Evolutionary conservation across 257 asterid genomes (phyloP).

Genomic region (Penstemon barbatus): DNA sequence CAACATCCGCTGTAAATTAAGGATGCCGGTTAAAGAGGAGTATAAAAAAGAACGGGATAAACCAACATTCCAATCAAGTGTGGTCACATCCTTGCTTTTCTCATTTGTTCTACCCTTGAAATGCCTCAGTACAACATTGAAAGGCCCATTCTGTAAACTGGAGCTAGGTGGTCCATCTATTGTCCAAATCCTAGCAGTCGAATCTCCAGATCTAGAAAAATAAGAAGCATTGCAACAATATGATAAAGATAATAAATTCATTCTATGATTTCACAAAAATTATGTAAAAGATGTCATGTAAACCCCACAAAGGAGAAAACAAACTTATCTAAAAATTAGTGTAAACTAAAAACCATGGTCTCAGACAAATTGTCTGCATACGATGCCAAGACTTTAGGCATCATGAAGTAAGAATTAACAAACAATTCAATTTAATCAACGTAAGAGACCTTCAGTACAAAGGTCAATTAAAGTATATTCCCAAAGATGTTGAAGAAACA

Average conservation of each 20-base stretch:
- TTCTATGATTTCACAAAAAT: background rate
- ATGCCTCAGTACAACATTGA: slow-evolving; percentile 74
- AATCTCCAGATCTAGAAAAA: slow-evolving; percentile 79
- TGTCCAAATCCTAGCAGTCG: slow-evolving; percentile 97
- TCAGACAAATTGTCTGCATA: background rate
- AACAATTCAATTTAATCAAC: slow-evolving; percentile 7
- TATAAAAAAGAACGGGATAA: background rate
- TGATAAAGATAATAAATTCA: background rate
- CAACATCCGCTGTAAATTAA: slow-evolving; percentile 7
- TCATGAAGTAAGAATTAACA: slow-evolving; percentile 14
- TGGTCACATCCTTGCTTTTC: slow-evolving; percentile 95
- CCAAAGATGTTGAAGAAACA: slow-evolving; percentile 10
- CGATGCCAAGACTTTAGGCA: slow-evolving; percentile 16
- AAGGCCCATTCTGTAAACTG: slow-evolving; percentile 59
- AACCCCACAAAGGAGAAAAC: background rate
- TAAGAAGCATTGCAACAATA: background rate
- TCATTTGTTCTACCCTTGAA: slow-evolving; percentile 88
- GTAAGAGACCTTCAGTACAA: background rate
- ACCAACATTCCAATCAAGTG: slow-evolving; percentile 99
- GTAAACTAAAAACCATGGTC: slow-evolving; percentile 10
- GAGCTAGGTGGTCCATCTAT: slow-evolving; percentile 68
- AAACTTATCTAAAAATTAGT: background rate
- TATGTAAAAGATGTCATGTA: background rate
- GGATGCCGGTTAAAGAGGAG: background rate
- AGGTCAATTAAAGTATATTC: background rate